Base-by-base conservation (phyloP, 2,329 filamentous ascomycete species). In the Penicillium sp. region DNA sequence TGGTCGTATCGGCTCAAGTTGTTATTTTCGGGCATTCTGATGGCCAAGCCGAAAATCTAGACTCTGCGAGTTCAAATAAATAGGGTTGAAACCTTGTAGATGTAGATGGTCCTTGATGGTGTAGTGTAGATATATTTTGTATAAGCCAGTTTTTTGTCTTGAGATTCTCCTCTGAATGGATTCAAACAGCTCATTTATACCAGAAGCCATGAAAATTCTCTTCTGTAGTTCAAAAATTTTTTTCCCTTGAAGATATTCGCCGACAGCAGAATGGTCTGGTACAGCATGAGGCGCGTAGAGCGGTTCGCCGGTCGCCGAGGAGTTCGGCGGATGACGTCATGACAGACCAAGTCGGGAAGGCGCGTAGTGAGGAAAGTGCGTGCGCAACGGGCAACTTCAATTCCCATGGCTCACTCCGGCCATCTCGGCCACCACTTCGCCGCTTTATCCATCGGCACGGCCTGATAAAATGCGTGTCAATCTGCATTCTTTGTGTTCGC, bases 381-480 rank as follows among this genome's bases (percentile, higher is more conserved):
- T 34, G 32, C 32, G 8, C 32, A 34, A 34, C 46, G 46, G 46
- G 24, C 38, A 24, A 48, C 24, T 22, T 41, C 27, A 9, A 9
- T 42, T n/a, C 7, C 18, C 27, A 27, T 10, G 24, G n/a, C 14
- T 31, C 16, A 16, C 10, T 16, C 32, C 24, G 16, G 34, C 42
- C 34, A 31, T 36, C 29, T 43, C 45, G 50, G 45, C 50, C 40
- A 11, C 11, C 14, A 10, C 13, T 39, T 42, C 22, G 45, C 45
- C 48, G 31, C 39, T 24, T 24, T 16, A 5, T 16, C 24, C 18
- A 40, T 24, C 22, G 10, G 24, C 10, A 16, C 29, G 40, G 22
- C 22, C 39, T 42, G 31, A 54, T 54, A 53, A 53, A 42, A 22
- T 48, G 50, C 39, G 31, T n/a, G 21, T 48, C 7, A 38, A n/a